These are phyloP conservation scores for Daldinia bambusicola DNA, from an alignment of 495 filamentous ascomycete species.

Conservation along the genomic window DNA sequence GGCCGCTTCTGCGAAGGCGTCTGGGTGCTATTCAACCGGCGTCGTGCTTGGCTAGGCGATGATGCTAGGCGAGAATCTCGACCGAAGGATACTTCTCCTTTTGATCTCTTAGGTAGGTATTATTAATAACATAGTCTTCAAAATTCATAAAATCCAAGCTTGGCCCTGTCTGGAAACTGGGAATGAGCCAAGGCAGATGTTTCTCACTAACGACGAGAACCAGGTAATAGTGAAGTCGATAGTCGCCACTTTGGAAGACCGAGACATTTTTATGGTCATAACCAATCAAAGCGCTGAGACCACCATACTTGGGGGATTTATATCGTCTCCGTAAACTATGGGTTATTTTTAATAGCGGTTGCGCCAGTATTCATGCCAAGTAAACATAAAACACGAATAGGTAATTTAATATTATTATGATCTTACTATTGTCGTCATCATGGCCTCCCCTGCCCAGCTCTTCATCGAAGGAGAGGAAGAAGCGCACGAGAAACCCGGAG, in stretches of 20 bases:
- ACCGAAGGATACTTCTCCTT: conserved; percentile 37
- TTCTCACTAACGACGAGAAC: conserved; percentile 25
- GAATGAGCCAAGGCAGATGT: conserved; percentile 27
- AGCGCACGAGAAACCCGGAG: background rate
- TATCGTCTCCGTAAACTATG: conserved; percentile 15
- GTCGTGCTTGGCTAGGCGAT: conserved; percentile 32
- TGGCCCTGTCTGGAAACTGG: conserved; percentile 32
- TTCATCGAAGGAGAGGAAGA: conserved; percentile 9
- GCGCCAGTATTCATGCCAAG: conserved; percentile 39
- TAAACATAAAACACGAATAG: conserved; percentile 21
- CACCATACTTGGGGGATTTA: conserved; percentile 18
- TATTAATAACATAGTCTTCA: background rate
- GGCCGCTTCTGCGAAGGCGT: conserved; percentile 16
- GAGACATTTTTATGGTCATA: conserved; percentile 16
- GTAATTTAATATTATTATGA: conserved; percentile 19
- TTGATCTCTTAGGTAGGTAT: conserved; percentile 29
- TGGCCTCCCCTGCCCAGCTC: background rate
- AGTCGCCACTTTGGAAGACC: conserved; percentile 21
- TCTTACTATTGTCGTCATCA: conserved; percentile 19
- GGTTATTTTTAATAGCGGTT: conserved; percentile 20
- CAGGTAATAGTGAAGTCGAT: conserved; percentile 18
- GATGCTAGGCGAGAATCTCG: conserved; percentile 40
- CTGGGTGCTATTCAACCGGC: conserved; percentile 36
- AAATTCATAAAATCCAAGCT: conserved; percentile 37
- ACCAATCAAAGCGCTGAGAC: conserved; percentile 28